These are phyloP conservation scores for Pistacia integerrima DNA, from an alignment of 345 rosid genomes.

Conservation along the genomic window DNA sequence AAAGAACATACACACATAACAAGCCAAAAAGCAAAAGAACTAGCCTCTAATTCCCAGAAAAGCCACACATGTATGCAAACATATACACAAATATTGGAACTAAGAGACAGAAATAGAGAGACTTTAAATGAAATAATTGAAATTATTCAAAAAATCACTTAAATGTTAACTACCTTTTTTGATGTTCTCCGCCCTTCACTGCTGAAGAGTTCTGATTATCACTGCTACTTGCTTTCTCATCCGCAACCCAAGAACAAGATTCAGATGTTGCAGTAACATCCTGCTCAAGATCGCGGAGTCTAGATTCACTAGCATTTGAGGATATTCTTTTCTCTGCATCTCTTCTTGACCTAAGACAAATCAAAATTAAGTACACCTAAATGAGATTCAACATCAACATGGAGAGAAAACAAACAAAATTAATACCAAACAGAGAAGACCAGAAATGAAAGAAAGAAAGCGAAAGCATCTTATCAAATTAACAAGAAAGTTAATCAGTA, in stretches of 20 bases:
- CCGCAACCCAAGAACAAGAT: constrained; percentile 70
- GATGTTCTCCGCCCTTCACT: constrained; percentile 42
- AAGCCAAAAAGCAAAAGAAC: background rate
- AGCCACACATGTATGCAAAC: background rate
- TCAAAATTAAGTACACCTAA: background rate
- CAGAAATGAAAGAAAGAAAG: background rate
- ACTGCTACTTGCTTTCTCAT: constrained; percentile 71
- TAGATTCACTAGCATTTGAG: constrained; percentile 42
- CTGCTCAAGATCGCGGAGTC: constrained; percentile 42
- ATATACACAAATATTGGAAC: background rate
- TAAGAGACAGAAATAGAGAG: background rate
- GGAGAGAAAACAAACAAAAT: background rate
- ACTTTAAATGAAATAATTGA: background rate
- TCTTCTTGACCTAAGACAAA: constrained; percentile 44
- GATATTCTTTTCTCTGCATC: constrained; percentile 36
- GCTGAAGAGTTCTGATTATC: constrained; percentile 54
- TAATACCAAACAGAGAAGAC: background rate
- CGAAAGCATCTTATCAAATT: background rate
- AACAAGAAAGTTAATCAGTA: background rate
- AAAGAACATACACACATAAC: background rate
- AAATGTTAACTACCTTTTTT: constrained; percentile 51
- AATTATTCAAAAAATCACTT: constrained; percentile 10
- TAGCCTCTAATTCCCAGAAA: background rate
- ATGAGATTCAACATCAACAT: constrained; percentile 5
- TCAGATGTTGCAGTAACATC: constrained; percentile 66